Base-by-base conservation (phyloP, 1,284 basidiomycete species). In the Leccinum solheimii region DNA sequence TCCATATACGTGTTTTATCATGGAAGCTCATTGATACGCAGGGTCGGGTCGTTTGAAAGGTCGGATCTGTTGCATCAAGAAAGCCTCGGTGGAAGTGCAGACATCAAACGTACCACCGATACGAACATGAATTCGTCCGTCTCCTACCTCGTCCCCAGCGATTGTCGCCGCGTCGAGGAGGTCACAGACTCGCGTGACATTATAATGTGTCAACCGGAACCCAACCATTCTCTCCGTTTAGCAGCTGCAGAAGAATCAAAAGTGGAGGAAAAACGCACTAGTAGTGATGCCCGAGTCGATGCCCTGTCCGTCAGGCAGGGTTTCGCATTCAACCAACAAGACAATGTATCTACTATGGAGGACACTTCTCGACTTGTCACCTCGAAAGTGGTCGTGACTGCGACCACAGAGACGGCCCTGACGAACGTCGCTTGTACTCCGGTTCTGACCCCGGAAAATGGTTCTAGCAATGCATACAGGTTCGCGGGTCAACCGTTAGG, bases 401-500 rank as follows among this genome's bases (percentile, higher is more conserved):
- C 19, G 11, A 59, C 14, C 7, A n/a, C 13, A 5, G 19, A n/a
- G 19, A n/a, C 27, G 19, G 51, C 55, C 7, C 14, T 40, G 21
- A 53, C 60, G 26, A 48, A 19, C 14, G 5, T 30, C 3, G 32
- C 23, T 16, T 38, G 36, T 16, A 1, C n/a, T 26, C 21, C 21
- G 13, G 45, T 23, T 48, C 13, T 48, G 45, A n/a, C 26, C 5
- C 5, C 43, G 10, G 23, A 36, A n/a, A 43, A 45, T 23, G 27
- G n/a, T 5, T 14, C 7, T 43, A 43, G 9, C 6, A n/a, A 34
- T 10, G n/a, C n/a, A 10, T 43, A 19, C 27, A 57, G 23, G 7
- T 13, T 45, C 14, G 13, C n/a, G 56, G 57, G 66, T 67, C n/a
- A 3, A 62, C 67, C 14, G 34, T 30, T 7, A 36, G 43, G 32